Evolutionary conservation across 768 basidiomycete species (phyloP), one percentile per base, ranked within the genome.

Genomic region (Boletus eberwhitei): DNA sequence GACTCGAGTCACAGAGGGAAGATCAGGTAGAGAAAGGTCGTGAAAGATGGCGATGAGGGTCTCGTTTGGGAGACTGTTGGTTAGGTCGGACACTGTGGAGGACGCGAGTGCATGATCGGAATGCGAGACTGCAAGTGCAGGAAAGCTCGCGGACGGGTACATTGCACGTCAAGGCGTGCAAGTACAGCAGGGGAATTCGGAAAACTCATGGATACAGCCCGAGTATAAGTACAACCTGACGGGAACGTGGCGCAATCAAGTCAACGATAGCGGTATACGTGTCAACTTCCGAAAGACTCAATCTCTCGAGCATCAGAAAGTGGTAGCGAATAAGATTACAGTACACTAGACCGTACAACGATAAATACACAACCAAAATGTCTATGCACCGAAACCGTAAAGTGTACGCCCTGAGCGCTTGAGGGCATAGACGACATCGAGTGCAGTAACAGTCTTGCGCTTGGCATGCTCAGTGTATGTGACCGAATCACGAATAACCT

Each of bases 381-480:
- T 26, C 24, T 26, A 26, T 74, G 88, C 89, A 72, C 91, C 91
- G 79, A 94, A 93, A 76, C 92, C 93, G 69, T 95, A 96, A 29
- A 96, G 84, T 16, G 92, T 95, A 61, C 92, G 86, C 24, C 88
- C 89, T 45, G 87, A 89, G 35, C 89, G 85, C 74, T 91, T 90
- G 45, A 92, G 81, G 7, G 90, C 89, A 61, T 91, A 92, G 13
- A 91, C 89, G 32, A 92, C 95, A 68, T 98, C 95, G 61, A 98
- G 88, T 2, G 95, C 93, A 44, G 94, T 96, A 45, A 96, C 93
- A 26, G 93, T 94, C 75, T 91, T 92, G 70, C 92, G 81, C 77
- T 98, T 98, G 38, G 94, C 94, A 75, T 98, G 94, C 74, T 98
- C 94, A 50, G 94, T 97, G 85, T 98, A 97, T 73, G 94, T 97